These are phyloP conservation scores for Linnemannia hyalina DNA, from an alignment of 192 early-diverging fungal genomes.

Conservation along the genomic window DNA sequence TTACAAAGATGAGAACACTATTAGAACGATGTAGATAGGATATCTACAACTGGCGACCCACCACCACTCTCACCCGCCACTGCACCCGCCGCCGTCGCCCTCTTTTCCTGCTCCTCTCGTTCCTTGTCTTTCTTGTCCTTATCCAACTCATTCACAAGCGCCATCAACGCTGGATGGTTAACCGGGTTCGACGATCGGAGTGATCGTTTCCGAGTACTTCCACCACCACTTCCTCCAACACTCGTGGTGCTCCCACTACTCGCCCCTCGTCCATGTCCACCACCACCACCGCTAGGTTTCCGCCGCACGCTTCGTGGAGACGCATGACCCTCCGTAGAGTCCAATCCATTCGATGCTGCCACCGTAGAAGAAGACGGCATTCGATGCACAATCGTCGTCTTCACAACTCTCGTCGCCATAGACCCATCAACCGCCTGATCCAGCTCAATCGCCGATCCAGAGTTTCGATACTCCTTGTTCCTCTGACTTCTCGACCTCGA, in stretches of 20 bases:
- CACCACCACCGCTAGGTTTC: conserved; percentile 8
- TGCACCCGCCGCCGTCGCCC: background rate
- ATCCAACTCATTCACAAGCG: conserved; percentile 49
- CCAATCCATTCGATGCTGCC: background rate
- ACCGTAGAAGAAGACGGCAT: background rate
- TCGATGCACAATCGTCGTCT: background rate
- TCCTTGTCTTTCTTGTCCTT: conserved; percentile 39
- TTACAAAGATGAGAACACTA: too few species aligned
- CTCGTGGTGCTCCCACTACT: conserved; percentile 17
- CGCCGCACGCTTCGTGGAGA: background rate
- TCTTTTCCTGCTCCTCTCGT: conserved; percentile 16
- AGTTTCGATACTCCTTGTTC: conserved; percentile 18
- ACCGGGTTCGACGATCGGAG: conserved; percentile 40
- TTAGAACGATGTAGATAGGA: conserved; percentile 11
- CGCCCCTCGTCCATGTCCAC: conserved; percentile 17
- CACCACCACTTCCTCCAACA: background rate
- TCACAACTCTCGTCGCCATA: background rate
- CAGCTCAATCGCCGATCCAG: conserved; percentile 41
- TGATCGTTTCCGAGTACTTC: conserved; percentile 36
- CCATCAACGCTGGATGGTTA: conserved; percentile 44
- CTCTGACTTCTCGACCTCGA: background rate
- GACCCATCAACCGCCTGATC: conserved; percentile 4
- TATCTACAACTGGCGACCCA: background rate
- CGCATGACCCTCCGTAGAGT: background rate
- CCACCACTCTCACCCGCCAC: too few species aligned